phyloP scores from a whole-genome alignment of 2,329 filamentous ascomycete species.

The Beauveria scarabaeidicola region DNA sequence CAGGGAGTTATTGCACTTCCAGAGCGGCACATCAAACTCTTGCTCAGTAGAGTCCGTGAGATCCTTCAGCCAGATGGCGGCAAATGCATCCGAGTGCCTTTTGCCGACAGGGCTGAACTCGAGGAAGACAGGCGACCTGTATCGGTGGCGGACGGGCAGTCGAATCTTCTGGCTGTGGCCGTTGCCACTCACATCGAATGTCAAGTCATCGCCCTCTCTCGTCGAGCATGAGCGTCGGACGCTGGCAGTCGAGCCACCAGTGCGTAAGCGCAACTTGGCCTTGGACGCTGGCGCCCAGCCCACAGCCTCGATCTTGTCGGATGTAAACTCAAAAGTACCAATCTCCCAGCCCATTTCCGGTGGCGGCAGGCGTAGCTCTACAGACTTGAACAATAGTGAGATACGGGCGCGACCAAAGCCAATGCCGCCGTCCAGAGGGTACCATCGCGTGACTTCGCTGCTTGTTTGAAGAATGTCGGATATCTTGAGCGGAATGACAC shows the following conservation, averaged over 20 bases:
- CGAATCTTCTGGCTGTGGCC: conserved; percentile 44
- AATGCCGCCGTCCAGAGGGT: conserved; percentile 90
- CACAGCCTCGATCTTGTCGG: conserved; percentile 57
- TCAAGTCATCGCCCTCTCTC: conserved; percentile 45
- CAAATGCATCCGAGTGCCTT: conserved; percentile 64
- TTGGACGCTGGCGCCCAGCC: conserved; percentile 56
- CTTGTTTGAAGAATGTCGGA: conserved; percentile 81
- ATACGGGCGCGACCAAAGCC: conserved; percentile 86
- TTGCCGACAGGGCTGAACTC: conserved; percentile 69
- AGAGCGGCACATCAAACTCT: conserved; percentile 82
- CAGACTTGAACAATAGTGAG: conserved; percentile 79
- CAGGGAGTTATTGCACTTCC: conserved; percentile 66
- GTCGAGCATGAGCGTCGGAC: conserved; percentile 56
- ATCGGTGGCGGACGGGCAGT: conserved; percentile 82
- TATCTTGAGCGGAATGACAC: conserved; percentile 80
- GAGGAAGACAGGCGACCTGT: conserved; percentile 81
- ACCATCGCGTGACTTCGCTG: conserved; percentile 84
- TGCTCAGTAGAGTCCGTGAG: conserved; percentile 71
- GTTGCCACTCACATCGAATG: conserved; percentile 40
- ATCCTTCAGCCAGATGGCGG: conserved; percentile 78
- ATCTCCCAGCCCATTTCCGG: conserved; percentile 88
- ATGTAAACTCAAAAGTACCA: conserved; percentile 83
- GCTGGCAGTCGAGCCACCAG: conserved; percentile 71
- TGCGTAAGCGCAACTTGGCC: conserved; percentile 70
- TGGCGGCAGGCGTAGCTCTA: conserved; percentile 79